A percentile compares a stretch with the other conserved stretches of the same genome.
Conservation (phyloP, 1,139 yeast species). For the Nakaseomyces glabratus region DNA sequence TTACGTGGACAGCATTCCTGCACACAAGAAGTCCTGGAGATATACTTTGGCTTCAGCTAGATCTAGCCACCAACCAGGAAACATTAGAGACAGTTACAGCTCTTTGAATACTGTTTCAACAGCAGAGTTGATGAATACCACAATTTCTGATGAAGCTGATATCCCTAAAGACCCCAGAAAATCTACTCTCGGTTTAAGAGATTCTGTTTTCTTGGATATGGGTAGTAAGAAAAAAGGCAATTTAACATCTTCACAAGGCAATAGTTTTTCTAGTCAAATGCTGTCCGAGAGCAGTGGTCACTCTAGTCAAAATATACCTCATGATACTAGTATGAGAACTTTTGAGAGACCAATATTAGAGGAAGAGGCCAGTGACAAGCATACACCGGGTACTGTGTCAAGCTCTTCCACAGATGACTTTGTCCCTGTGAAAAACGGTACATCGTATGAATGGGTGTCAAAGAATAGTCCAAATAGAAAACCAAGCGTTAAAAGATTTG, state of each 20-base stretch:
- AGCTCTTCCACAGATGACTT: slow-evolving; percentile 26
- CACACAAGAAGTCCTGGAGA: slow-evolving; percentile 64
- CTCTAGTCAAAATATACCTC: too few relatives aligned
- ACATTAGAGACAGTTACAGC: slow-evolving; percentile 48
- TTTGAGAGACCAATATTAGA: too few relatives aligned
- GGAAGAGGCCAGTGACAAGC: slow-evolving; percentile 7
- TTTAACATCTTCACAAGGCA: not conserved
- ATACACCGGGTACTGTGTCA: slow-evolving; percentile 12
- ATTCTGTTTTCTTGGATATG: slow-evolving; percentile 34
- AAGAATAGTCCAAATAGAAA: slow-evolving; percentile 20
- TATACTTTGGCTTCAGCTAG: slow-evolving; percentile 19
- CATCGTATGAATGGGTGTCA: slow-evolving; percentile 24
- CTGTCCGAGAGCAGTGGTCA: slow-evolving; percentile 1
- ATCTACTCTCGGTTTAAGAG: slow-evolving; percentile 35
- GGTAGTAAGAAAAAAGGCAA: slow-evolving; percentile 4
- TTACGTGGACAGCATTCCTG: slow-evolving; percentile 29
- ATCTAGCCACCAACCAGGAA: slow-evolving; percentile 17
- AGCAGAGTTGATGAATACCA: slow-evolving; percentile 70
- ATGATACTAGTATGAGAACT: too few relatives aligned
- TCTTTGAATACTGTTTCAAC: slow-evolving; percentile 83
- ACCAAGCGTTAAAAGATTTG: slow-evolving; percentile 26
- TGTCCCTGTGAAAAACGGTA: slow-evolving; percentile 25
- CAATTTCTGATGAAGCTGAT: slow-evolving; percentile 55
- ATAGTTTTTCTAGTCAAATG: not conserved
- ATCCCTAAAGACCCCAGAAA: slow-evolving; percentile 36